Conservation (phyloP, 768 basidiomycete species). For the Lyophyllum shimeji region DNA sequence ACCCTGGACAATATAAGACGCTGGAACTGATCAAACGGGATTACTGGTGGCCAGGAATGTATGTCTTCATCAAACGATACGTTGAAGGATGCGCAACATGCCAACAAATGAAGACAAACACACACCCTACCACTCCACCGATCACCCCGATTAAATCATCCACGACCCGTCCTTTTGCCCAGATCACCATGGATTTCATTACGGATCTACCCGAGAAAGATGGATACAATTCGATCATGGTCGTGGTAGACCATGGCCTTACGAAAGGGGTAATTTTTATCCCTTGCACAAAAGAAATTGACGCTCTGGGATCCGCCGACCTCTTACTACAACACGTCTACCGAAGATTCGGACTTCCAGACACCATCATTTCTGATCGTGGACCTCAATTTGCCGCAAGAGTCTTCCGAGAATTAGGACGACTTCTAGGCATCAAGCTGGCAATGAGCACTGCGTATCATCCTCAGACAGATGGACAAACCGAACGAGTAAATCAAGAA, state of each 20-base stretch:
- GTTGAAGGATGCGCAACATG: too few species aligned
- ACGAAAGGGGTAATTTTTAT: slow-evolving; percentile 17
- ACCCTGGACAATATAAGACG: too few species aligned
- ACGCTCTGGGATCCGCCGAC: slow-evolving; percentile 2
- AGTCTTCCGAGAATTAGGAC: slow-evolving; percentile 30
- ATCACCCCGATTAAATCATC: too few species aligned
- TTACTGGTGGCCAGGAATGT: too few species aligned
- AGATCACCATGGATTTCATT: slow-evolving; percentile 18
- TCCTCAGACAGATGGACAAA: slow-evolving; percentile 38
- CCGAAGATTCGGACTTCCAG: slow-evolving; percentile 19
- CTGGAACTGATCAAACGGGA: too few species aligned
- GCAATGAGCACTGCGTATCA: slow-evolving; percentile 41
- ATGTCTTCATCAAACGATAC: too few species aligned
- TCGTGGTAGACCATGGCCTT: slow-evolving; percentile 18
- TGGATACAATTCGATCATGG: slow-evolving; percentile 32
- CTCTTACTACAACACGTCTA: too few species aligned
- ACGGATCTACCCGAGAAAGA: slow-evolving; percentile 24
- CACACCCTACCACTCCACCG: too few species aligned
- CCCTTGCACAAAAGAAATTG: slow-evolving; percentile 15
- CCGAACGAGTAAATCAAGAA: slow-evolving; percentile 18
- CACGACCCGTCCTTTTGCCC: too few species aligned
- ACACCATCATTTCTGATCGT: slow-evolving; percentile 22
- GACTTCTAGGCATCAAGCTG: slow-evolving; percentile 27
- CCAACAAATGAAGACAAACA: too few species aligned
- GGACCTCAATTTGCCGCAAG: slow-evolving; percentile 28